A percentile compares a stretch with the other conserved stretches of the same genome.
Conservation (phyloP, 495 filamentous ascomycete species). For the Aspergillus conjunctus region DNA sequence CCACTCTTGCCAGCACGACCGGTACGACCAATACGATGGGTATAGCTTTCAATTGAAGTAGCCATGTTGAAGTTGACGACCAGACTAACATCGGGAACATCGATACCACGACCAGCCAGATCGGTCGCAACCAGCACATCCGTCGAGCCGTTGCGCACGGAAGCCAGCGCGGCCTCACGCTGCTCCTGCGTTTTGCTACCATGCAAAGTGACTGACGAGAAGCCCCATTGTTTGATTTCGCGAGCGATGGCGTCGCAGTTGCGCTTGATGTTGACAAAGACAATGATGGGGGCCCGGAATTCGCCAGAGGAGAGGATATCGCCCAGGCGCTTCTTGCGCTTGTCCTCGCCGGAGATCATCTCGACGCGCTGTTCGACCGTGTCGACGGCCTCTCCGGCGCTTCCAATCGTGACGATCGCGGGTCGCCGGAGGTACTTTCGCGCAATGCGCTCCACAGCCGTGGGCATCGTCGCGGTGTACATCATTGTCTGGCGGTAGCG, state of each 20-base stretch:
- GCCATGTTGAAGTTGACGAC: conserved; percentile 99
- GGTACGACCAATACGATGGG: conserved; percentile 95
- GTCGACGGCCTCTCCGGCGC: conserved; percentile 95
- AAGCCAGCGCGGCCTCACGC: conserved; percentile 90
- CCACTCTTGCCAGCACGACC: conserved; percentile 97
- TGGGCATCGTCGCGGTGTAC: conserved; percentile 99
- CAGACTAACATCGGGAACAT: conserved; percentile 90
- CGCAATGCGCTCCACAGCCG: conserved; percentile 91
- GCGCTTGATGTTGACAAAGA: conserved; percentile 99
- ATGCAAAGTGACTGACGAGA: conserved; percentile 87
- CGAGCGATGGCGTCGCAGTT: conserved; percentile 96
- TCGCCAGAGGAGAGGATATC: conserved; percentile 87
- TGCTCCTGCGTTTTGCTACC: conserved; percentile 97
- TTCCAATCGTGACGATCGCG: conserved; percentile 93
- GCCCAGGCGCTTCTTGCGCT: conserved; percentile 91
- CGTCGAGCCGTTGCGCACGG: conserved; percentile 73
- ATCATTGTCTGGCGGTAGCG: conserved; percentile 99
- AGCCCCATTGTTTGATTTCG: conserved; percentile 95
- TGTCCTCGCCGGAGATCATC: conserved; percentile 89
- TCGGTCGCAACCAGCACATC: conserved; percentile 97
- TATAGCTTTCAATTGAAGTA: conserved; percentile 89
- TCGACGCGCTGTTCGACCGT: conserved; percentile 98
- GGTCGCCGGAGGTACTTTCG: conserved; percentile 93
- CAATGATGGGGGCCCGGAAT: conserved; percentile 92
- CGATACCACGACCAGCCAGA: conserved; percentile 95